Evolutionary conservation across 2,329 filamentous ascomycete species (phyloP).

Genomic region (Lachnellula occidentalis): DNA sequence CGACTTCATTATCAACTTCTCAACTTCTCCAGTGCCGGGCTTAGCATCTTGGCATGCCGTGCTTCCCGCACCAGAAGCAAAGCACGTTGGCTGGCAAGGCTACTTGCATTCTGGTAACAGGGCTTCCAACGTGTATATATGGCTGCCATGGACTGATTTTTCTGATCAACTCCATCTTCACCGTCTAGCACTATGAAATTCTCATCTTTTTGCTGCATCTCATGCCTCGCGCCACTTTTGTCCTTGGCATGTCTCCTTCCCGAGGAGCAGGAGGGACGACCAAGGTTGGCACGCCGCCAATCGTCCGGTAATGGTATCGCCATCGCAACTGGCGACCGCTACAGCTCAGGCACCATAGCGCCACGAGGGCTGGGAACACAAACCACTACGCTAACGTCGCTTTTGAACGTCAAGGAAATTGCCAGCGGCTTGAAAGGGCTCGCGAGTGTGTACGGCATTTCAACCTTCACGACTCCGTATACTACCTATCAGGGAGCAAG

Average conservation of each 20-base stretch:
- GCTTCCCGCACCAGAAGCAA: neutral
- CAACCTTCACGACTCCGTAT: constrained; percentile 37
- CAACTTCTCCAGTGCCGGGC: neutral
- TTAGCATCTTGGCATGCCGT: neutral
- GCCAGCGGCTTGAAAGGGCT: constrained; percentile 37
- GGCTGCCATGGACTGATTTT: neutral
- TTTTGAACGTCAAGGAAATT: constrained; percentile 40
- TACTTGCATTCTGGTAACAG: neutral
- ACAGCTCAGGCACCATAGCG: constrained; percentile 34
- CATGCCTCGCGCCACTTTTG: constrained; percentile 11
- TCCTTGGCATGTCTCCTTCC: constrained; percentile 34
- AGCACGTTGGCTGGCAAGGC: neutral
- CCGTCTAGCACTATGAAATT: constrained; percentile 17
- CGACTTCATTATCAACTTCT: neutral
- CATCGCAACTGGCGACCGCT: constrained; percentile 41
- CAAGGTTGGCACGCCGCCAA: constrained; percentile 13
- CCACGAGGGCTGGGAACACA: constrained; percentile 39
- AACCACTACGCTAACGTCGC: constrained; percentile 33
- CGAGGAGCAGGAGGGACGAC: constrained; percentile 30
- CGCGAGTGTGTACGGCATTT: constrained; percentile 35
- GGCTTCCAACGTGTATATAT: neutral
- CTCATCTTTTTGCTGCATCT: constrained; percentile 13
- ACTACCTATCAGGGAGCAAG: constrained; percentile 38
- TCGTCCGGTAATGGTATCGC: constrained; percentile 23
- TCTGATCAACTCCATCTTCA: neutral